Evolutionary conservation across 2,329 filamentous ascomycete genomes (phyloP), one percentile per base, ranked within the genome.

Genomic region (Emmonsiellopsis sp.): DNA sequence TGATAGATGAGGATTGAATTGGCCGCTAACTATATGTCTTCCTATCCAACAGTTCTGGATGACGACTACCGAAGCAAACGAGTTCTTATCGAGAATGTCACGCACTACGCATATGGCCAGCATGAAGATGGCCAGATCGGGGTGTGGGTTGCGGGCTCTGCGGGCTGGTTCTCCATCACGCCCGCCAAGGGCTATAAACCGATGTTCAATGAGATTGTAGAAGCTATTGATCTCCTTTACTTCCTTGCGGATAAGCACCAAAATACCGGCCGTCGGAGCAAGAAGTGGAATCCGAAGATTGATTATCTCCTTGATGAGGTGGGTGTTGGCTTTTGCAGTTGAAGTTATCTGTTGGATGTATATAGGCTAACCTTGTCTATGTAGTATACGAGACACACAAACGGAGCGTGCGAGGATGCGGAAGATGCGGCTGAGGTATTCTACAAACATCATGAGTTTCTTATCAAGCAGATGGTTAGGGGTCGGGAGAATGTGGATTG

Each of bases 101-200:
- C 71, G 33, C 71, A 74, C 49, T 77, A 72, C 61, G 73, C 73
- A 46, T 77, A 76, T 59, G 74, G 74, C 14, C 73, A 76, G 57
- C 69, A 79, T 60, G 75, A 76, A 46, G 78, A 83, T 63, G 78
- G 78, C 10, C 75, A 75, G 40, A 71, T 80, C 45, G 74, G 76
- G 21, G 71, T 85, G 43, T 85, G 82, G 82, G 81, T 81, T 17
- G 76, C 79, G 48, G 82, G 82, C 36, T 71, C 75, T 56, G 79
- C 81, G 40, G 82, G 82, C 52, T 85, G 82, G 81, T 84, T 80
- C 62, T 74, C 76, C 51, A 73, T 85, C 46, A 69, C 70, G 33
- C 80, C 82, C 2, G 69, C 75, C 42, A 71, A 73, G 57, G 70
- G 71, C 2, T 85, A 83, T 63, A 67, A 73, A 56, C 63, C 68